Evolutionary conservation across 371 early-diverging fungal genomes (phyloP), one percentile per base, ranked within the genome.

Genomic region (Encephalitozoon romaleae): DNA sequence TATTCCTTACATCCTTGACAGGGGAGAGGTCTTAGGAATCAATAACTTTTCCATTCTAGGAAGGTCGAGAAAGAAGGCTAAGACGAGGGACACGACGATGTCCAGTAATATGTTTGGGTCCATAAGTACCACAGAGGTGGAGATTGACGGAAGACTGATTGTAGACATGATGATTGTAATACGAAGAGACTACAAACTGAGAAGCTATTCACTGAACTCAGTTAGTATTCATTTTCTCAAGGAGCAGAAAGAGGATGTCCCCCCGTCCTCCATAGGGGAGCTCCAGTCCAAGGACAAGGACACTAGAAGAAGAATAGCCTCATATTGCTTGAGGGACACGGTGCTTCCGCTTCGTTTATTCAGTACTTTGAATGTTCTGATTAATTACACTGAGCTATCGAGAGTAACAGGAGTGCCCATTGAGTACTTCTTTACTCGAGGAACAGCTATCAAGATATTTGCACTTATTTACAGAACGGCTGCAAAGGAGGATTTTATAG

Each of bases 221-320:
- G 98, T 99, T 8, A 93, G 90, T 83, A 91, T 94, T 9, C 91
- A 94, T 76, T 98, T 98, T 77, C 84, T 99, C 54, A 91, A 91
- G 51, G 98, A 97, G 81, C 96, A 97, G 87, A 99, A 99, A 84
- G 98, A 98, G 86, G 99, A 99, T 83, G 96, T 99, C 0, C 98
- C 94, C 76, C 93, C 96, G 80, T 92, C 93, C 1, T 94, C 95
- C 59, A 98, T 99, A 85, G 90, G 92, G 0, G 94, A 93, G 59
- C 86, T 99, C 21, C 94, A 94, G 74, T 92, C 95, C 66, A 94
- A 93, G 42, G 92, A 90, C 80, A 87, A 89, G 42, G 96, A 98
- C 76, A 95, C 97, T 0, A 89, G 99, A 38, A 88, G 94, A 51
- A 89, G 99, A 71, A 87, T 99, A 39, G 99, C 97, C 0, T 89